Percentiles rank a stretch among this genome's conserved stretches.
phyloP scores from a whole-genome alignment of 2,329 filamentous ascomycete genomes.

The Chaetomium olivaceum region DNA sequence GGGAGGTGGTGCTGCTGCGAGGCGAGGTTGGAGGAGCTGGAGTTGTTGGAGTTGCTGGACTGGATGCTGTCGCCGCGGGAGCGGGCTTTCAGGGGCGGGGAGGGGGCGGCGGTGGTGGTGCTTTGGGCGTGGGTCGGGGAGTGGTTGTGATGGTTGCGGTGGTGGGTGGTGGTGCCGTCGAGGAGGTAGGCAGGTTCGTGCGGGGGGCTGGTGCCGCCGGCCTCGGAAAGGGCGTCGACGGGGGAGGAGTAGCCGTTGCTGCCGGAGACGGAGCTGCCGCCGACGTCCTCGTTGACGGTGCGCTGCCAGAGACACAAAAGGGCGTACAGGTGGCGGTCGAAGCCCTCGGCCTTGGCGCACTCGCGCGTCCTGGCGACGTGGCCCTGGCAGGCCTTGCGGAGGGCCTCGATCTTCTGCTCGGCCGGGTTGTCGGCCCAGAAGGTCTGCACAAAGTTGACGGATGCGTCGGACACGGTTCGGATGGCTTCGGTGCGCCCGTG shows the following conservation, averaged over 20 bases:
- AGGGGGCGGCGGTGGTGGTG: not conserved
- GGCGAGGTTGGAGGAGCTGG: slow-evolving; percentile 32
- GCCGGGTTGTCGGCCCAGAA: slow-evolving; percentile 93
- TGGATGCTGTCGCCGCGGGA: slow-evolving; percentile 57
- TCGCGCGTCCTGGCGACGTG: slow-evolving; percentile 79
- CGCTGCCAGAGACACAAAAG: slow-evolving; percentile 95
- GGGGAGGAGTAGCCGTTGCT: slow-evolving; percentile 67
- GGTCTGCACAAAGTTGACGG: slow-evolving; percentile 83
- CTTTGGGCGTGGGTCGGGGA: slow-evolving; percentile 35
- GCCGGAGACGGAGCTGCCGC: slow-evolving; percentile 44
- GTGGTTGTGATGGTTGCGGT: slow-evolving; percentile 30
- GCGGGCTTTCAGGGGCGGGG: slow-evolving; percentile 31
- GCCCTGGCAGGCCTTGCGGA: slow-evolving; percentile 79
- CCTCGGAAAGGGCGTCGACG: slow-evolving; percentile 49
- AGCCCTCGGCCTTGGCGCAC: slow-evolving; percentile 86
- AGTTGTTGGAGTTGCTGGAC: slow-evolving; percentile 46
- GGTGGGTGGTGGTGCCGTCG: slow-evolving; percentile 35
- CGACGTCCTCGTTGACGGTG: slow-evolving; percentile 70
- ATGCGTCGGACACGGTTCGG: slow-evolving; percentile 78
- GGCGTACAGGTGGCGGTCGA: slow-evolving; percentile 90
- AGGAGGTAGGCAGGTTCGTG: slow-evolving; percentile 45
- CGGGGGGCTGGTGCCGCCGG: slow-evolving; percentile 55
- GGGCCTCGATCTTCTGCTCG: slow-evolving; percentile 79
- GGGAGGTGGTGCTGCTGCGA: slow-evolving; percentile 59
- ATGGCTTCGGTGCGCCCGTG: slow-evolving; percentile 96